Evolutionary conservation across 306 rosid genomes (phyloP).

Genomic region (Gleditsia sinensis): DNA sequence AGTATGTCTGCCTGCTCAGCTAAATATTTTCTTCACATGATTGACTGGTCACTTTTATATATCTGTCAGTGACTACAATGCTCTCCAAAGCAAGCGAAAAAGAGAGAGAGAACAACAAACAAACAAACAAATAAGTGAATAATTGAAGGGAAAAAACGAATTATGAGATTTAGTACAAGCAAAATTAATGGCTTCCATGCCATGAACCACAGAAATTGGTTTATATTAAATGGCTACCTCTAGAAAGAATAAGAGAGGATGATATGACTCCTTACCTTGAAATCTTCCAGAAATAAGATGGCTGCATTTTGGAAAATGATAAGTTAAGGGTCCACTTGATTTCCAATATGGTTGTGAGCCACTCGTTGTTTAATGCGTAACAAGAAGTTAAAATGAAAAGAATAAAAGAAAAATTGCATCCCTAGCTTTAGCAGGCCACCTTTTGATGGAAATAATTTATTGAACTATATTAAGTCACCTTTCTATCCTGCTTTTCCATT

Average conservation of each 20-base stretch:
- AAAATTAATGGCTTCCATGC: neutral
- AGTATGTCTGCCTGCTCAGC: conserved; percentile 32
- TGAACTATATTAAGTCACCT: conserved; percentile 33
- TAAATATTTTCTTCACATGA: neutral
- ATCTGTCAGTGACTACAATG: conserved; percentile 9
- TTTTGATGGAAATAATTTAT: conserved; percentile 25
- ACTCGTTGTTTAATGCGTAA: conserved; percentile 18
- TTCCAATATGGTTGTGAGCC: conserved; percentile 13
- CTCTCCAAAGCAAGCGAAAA: neutral
- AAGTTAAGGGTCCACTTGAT: conserved; percentile 9
- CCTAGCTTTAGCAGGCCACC: conserved; percentile 23
- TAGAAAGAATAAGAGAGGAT: neutral
- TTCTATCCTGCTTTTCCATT: conserved; percentile 16
- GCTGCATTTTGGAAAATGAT: conserved; percentile 1
- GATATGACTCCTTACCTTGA: neutral
- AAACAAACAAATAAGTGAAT: neutral
- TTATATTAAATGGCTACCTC: conserved; percentile 3
- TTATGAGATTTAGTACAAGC: neutral
- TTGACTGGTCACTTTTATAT: neutral
- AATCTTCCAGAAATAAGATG: conserved; percentile 4
- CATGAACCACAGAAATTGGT: neutral
- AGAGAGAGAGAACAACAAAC: no score
- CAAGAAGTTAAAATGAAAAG: conserved; percentile 6
- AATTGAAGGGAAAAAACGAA: neutral
- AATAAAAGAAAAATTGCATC: neutral